Evolutionary conservation across 1,284 basidiomycete species (phyloP).

Genomic region (Coniferiporia sulphurascens): DNA sequence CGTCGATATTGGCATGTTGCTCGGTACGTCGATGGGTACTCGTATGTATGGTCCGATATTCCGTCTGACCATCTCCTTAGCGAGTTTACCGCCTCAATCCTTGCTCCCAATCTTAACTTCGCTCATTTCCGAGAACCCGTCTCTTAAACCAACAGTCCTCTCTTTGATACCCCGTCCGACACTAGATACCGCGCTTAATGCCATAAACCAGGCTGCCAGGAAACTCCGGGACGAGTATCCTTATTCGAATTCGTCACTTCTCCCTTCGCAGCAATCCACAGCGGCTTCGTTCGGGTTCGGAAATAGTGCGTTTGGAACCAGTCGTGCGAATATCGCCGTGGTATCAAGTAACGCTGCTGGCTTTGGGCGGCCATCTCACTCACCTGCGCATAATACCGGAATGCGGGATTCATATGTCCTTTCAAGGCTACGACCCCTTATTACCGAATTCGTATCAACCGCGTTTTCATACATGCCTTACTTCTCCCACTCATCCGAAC

Average conservation of each 20-base stretch:
- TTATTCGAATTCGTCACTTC: conserved; percentile 48
- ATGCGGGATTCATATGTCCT: conserved; percentile 78
- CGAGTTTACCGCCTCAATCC: conserved; percentile 68
- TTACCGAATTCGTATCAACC: conserved; percentile 68
- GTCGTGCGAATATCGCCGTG: conserved; percentile 23
- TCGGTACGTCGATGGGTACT: conserved; percentile 46
- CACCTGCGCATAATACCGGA: conserved; percentile 30
- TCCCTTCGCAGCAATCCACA: conserved; percentile 23
- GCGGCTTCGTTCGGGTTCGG: conserved; percentile 21
- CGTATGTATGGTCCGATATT: conserved; percentile 13
- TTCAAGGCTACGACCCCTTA: conserved; percentile 67
- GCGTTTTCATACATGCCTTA: conserved; percentile 77
- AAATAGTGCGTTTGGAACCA: conserved; percentile 18
- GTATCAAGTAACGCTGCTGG: conserved; percentile 24
- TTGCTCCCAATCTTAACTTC: conserved; percentile 66
- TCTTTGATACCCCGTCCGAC: conserved; percentile 76
- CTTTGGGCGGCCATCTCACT: conserved; percentile 24
- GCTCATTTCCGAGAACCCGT: conserved; percentile 58
- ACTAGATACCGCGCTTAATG: conserved; percentile 63
- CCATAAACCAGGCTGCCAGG: conserved; percentile 60
- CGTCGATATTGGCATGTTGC: conserved; percentile 72
- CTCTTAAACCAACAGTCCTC: conserved; percentile 61
- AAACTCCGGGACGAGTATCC: conserved; percentile 76
- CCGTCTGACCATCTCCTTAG: conserved; percentile 32
- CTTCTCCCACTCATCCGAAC: conserved; percentile 52